These are phyloP conservation scores for Xylaria bambusicola DNA, from an alignment of 495 filamentous ascomycete genomes.

Conservation along the genomic window DNA sequence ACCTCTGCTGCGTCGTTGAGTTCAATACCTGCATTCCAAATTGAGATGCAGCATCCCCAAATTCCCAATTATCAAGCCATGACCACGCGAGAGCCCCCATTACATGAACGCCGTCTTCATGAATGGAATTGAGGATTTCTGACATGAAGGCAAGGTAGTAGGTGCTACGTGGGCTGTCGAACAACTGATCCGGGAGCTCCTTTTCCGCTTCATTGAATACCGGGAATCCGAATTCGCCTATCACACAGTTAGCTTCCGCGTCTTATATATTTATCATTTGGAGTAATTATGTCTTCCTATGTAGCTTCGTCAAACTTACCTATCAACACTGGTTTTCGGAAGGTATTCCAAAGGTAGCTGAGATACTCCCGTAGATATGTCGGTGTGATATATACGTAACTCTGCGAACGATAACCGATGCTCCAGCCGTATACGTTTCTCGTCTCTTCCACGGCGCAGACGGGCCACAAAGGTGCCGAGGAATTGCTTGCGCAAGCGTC, in stretches of 20 bases:
- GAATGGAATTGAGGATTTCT: constrained; percentile 45
- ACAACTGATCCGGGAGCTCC: constrained; percentile 48
- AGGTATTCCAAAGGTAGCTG: constrained; percentile 48
- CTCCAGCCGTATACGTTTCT: constrained; percentile 26
- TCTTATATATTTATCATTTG: no score
- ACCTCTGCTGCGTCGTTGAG: constrained; percentile 40
- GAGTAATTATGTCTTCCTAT: no score
- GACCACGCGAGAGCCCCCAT: constrained; percentile 53
- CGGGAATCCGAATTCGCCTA: constrained; percentile 20
- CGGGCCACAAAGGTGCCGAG: constrained; percentile 36
- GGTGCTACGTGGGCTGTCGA: constrained; percentile 30
- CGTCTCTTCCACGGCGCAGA: constrained; percentile 42
- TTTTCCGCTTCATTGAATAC: constrained; percentile 38
- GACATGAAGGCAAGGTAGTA: constrained; percentile 38
- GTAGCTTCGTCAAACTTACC: constrained; percentile 4
- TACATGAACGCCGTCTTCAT: constrained; percentile 49
- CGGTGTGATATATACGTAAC: constrained; percentile 39
- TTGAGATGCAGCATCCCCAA: constrained; percentile 35
- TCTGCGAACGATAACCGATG: constrained; percentile 42
- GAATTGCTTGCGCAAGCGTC: constrained; percentile 31
- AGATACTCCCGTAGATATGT: constrained; percentile 41
- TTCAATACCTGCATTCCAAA: constrained; percentile 50
- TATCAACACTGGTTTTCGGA: constrained; percentile 38
- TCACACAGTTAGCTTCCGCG: no score
- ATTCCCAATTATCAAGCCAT: constrained; percentile 52